Base-by-base conservation (phyloP, 768 basidiomycete species). In the Lentinus tigrinus region DNA sequence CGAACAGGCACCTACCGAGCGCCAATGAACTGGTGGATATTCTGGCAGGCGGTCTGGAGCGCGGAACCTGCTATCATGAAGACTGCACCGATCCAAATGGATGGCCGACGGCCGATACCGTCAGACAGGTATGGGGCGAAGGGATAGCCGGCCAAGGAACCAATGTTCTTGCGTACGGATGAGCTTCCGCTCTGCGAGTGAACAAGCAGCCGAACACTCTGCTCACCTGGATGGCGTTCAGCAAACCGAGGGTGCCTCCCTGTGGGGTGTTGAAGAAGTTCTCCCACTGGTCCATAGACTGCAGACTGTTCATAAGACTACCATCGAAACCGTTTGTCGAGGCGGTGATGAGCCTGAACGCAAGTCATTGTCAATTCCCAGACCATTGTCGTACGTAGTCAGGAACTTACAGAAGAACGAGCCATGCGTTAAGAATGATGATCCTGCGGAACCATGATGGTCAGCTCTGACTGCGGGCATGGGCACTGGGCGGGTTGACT, bases 231-330 rank as follows among this genome's bases (percentile, higher is more conserved):
- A 89, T 89, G 54, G 88, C 89, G 65, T 87, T 89, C 49, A 90
- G 78, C 17, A 90, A 71, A 68, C 88, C 87, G 28, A 89, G 78
- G 64, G 73, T 84, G 34, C 80, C 75, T 42, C 81, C 80, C 17
- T 75, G 71, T 14, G 90, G 89, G 52, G 56, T 52, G 54, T 76
- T 59, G 70, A 92, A 91, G 66, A 83, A 87, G 8, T 59, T 46
- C 47, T 76, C 70, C 90, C 90, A 92, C 62, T 85, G 81, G 17
- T 66, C 54, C 58, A 91, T 75, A 46, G 82, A 81, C 71, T 92
- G 89, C 40, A 92, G 76, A 69, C 86, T 87, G 72, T 91, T 89
- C 88, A 89, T 88, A 83, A 89, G 84, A 69, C 82, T 85, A 58
- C 87, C 86, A 65, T 90, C 89, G 67, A 85, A 90, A 51, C 88